phyloP scores from a whole-genome alignment of 2,329 filamentous ascomycete genomes.

The Pestalotiopsis sp. region DNA sequence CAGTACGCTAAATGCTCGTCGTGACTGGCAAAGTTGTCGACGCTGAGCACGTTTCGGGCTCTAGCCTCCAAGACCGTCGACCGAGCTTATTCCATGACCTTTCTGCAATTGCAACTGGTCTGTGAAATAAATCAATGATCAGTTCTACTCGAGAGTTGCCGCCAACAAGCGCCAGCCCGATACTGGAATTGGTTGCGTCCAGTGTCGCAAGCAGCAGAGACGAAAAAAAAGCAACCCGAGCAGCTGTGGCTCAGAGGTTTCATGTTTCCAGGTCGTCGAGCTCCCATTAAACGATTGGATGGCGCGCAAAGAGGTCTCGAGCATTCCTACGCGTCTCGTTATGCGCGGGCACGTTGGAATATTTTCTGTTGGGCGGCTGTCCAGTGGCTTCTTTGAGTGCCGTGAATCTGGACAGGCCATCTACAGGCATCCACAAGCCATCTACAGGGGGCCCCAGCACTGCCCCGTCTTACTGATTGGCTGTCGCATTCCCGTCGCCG shows the following conservation, averaged over 20 bases:
- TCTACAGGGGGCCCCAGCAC: neutral
- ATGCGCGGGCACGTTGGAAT: neutral
- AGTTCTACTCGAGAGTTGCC: no score
- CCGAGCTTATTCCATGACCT: no score
- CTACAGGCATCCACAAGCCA: no score
- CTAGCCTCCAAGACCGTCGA: no score
- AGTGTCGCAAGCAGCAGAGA: neutral
- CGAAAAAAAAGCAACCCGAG: neutral
- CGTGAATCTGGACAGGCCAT: neutral
- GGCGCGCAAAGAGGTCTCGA: neutral
- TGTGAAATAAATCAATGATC: no score
- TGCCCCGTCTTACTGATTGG: neutral
- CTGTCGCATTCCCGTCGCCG: neutral
- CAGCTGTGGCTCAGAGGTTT: neutral
- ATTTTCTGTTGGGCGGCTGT: neutral
- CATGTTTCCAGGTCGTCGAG: neutral
- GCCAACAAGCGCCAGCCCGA: no score
- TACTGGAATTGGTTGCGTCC: no score
- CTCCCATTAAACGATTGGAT: neutral
- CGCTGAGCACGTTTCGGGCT: no score
- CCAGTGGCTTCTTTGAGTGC: neutral
- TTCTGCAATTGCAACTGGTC: no score
- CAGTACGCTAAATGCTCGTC: no score
- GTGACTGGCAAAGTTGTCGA: no score
- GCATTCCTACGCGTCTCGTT: neutral